These are phyloP conservation scores for Neurospora discreta DNA, from an alignment of 495 filamentous ascomycete species.

Conservation along the genomic window DNA sequence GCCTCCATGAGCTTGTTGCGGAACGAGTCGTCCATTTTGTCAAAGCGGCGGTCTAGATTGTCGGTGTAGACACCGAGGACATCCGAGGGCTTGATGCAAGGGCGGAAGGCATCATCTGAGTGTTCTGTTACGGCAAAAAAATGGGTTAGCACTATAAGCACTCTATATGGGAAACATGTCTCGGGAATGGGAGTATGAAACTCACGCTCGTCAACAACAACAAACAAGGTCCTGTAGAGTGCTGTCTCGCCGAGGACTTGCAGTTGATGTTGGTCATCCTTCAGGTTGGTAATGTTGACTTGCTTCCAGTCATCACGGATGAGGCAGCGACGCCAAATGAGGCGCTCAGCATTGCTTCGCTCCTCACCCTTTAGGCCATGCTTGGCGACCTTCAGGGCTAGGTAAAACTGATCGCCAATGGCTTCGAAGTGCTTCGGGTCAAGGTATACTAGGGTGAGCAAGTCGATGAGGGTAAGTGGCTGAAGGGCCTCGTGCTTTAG, in stretches of 20 bases:
- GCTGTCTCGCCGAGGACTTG: slow-evolving; percentile 36
- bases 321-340: slow-evolving; percentile 78
- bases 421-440: slow-evolving; percentile 26
- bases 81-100: slow-evolving; percentile 36
- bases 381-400: slow-evolving; percentile 58
- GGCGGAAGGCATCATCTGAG: slow-evolving; percentile 24
- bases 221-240: slow-evolving; percentile 39
- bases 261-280: slow-evolving; percentile 37
- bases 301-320: slow-evolving; percentile 66
- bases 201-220: slow-evolving; percentile 34
- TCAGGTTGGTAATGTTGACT: slow-evolving; percentile 44
- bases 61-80: slow-evolving; percentile 42
- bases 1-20: slow-evolving; percentile 39
- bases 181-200: background rate
- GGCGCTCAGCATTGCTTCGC: slow-evolving; percentile 46
- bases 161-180: background rate
- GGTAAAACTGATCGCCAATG: slow-evolving; percentile 49
- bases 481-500: slow-evolving; percentile 57
- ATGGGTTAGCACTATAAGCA: slow-evolving; percentile 13
- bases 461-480: slow-evolving; percentile 59
- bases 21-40: slow-evolving; percentile 31
- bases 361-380: slow-evolving; percentile 41
- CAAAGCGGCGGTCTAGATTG: slow-evolving; percentile 43
- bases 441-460: slow-evolving; percentile 62
- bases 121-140: slow-evolving; percentile 6